These are phyloP conservation scores for Aureobasidium leucospermi DNA, from an alignment of 2,329 filamentous ascomycete species.

Conservation along the genomic window DNA sequence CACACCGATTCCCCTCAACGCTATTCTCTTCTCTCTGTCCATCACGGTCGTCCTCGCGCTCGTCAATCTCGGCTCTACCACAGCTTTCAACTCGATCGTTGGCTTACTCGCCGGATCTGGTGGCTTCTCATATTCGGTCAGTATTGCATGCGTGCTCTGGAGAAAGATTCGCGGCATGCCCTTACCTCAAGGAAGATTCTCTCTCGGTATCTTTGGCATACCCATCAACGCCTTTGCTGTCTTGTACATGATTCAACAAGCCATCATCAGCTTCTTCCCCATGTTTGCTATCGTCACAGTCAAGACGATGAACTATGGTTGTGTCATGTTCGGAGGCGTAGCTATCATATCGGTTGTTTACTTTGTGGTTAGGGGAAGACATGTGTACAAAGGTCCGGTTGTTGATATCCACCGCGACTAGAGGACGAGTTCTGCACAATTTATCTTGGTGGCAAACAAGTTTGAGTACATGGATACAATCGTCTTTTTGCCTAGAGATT, in stretches of 20 bases:
- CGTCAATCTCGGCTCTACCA: slow-evolving; percentile 30
- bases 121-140: slow-evolving; percentile 34
- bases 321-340: slow-evolving; percentile 18
- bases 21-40: slow-evolving; percentile 21
- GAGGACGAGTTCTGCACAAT: background rate
- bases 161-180: background rate
- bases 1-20: slow-evolving; percentile 21
- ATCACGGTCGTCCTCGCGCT: slow-evolving; percentile 26
- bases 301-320: slow-evolving; percentile 18
- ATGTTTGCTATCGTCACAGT: slow-evolving; percentile 21
- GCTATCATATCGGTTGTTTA: slow-evolving; percentile 17
- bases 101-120: slow-evolving; percentile 32
- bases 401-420: background rate
- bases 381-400: slow-evolving; percentile 20
- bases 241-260: slow-evolving; percentile 22
- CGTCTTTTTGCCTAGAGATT: background rate
- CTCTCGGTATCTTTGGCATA: slow-evolving; percentile 21
- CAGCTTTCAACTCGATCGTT: slow-evolving; percentile 37
- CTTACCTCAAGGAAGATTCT: slow-evolving; percentile 20
- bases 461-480: background rate
- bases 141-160: slow-evolving; percentile 26
- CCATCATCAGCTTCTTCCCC: slow-evolving; percentile 7
- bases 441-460: background rate
- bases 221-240: slow-evolving; percentile 21
- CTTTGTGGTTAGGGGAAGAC: slow-evolving; percentile 14